Evolutionary conservation across 2,329 filamentous ascomycete species (phyloP).

Genomic region (Calonectria ilicicola): DNA sequence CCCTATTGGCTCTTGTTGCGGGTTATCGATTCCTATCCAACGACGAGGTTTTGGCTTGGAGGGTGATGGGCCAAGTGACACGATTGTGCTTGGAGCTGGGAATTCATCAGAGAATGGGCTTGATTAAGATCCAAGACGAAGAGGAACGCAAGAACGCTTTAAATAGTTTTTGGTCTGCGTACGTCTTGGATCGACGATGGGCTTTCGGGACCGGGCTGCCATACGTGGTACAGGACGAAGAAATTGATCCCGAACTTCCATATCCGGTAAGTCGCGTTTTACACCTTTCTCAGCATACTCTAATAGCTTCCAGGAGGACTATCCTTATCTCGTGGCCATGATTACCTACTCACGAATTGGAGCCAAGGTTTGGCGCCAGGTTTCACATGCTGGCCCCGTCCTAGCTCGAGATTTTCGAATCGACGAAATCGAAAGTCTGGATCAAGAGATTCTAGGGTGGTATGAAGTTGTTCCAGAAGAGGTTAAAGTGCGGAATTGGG

Average conservation of each 20-base stretch:
- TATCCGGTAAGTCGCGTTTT: slow-evolving; percentile 72
- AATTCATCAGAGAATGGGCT: slow-evolving; percentile 81
- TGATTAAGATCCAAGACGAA: slow-evolving; percentile 76
- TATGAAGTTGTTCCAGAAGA: slow-evolving; percentile 79
- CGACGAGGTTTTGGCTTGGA: slow-evolving; percentile 88
- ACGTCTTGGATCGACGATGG: slow-evolving; percentile 88
- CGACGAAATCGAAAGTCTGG: slow-evolving; percentile 83
- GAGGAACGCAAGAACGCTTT: slow-evolving; percentile 76
- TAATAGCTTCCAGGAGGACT: slow-evolving; percentile 54
- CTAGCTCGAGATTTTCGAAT: slow-evolving; percentile 74
- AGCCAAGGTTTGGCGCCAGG: slow-evolving; percentile 87
- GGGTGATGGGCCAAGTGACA: slow-evolving; percentile 85
- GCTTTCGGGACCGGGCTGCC: slow-evolving; percentile 91
- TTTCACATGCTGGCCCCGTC: slow-evolving; percentile 74
- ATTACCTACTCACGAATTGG: slow-evolving; percentile 85
- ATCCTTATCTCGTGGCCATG: slow-evolving; percentile 85
- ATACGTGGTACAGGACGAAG: slow-evolving; percentile 85
- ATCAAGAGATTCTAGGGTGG: slow-evolving; percentile 89
- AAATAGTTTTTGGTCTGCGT: slow-evolving; percentile 87
- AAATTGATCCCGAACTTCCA: slow-evolving; percentile 84
- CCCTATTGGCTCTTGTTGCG: slow-evolving; percentile 64
- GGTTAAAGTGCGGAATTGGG: slow-evolving; percentile 70
- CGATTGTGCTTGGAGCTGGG: slow-evolving; percentile 85
- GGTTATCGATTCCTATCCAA: slow-evolving; percentile 87
- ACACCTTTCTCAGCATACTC: slow-evolving; percentile 30